Evolutionary conservation across 306 rosid genomes (phyloP).

Genomic region (Lathyrus aphaca): DNA sequence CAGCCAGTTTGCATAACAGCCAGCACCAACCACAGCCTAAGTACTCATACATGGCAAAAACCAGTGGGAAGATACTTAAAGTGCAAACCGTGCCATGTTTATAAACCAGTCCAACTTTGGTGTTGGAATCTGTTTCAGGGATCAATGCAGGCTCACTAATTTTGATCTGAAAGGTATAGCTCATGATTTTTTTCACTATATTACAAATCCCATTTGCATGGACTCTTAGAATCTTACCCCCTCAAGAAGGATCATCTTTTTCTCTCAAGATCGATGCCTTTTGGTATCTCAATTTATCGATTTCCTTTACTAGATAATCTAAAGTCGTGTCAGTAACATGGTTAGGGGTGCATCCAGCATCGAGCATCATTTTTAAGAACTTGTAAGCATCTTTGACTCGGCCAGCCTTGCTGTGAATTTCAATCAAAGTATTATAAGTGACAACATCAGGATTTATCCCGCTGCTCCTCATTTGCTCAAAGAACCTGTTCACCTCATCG

Average conservation of each 20-base stretch:
- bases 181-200: neutral
- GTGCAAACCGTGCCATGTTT: too few relatives aligned
- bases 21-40: too few relatives aligned
- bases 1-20: too few relatives aligned
- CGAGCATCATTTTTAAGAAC: slow-evolving; percentile 84
- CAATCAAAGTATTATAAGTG: slow-evolving; percentile 83
- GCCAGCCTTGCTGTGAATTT: slow-evolving; percentile 92
- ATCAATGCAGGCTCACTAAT: too few relatives aligned
- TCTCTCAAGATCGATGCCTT: slow-evolving; percentile 67
- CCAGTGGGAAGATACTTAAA: too few relatives aligned
- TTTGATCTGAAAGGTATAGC: too few relatives aligned
- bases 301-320: slow-evolving; percentile 87
- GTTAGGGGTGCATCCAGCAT: slow-evolving; percentile 84
- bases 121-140: too few relatives aligned
- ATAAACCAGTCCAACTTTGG: too few relatives aligned
- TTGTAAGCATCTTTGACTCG: slow-evolving; percentile 78
- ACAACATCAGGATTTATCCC: slow-evolving; percentile 91
- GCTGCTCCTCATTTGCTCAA: slow-evolving; percentile 75
- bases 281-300: slow-evolving; percentile 71
- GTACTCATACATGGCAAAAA: too few relatives aligned
- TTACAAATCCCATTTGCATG: slow-evolving; percentile 15
- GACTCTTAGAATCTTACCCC: neutral
- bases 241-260: slow-evolving; percentile 54
- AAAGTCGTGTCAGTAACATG: slow-evolving; percentile 88
- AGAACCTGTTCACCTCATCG: slow-evolving; percentile 70